phyloP scores from a whole-genome alignment of 2,329 filamentous ascomycete genomes.

The Balansia obtecta region DNA sequence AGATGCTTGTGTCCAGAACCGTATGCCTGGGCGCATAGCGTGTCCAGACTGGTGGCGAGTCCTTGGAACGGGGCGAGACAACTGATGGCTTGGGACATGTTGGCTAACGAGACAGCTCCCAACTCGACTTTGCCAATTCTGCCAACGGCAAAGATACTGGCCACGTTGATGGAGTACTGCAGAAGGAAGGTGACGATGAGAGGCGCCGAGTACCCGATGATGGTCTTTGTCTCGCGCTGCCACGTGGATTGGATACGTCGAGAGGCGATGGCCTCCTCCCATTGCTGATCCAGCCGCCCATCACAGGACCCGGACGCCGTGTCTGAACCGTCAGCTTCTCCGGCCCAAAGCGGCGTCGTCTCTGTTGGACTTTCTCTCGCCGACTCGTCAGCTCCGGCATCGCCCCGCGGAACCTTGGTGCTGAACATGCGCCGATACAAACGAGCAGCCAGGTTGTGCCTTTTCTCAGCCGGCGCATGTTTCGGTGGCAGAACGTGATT shows the following conservation, averaged over 20 bases:
- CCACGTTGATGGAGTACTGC: constrained; percentile 75
- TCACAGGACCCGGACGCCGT: constrained; percentile 35
- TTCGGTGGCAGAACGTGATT: constrained; percentile 55
- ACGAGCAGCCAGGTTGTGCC: constrained; percentile 22
- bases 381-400: constrained; percentile 27
- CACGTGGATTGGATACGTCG: constrained; percentile 82
- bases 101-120: constrained; percentile 34
- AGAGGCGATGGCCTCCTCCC: constrained; percentile 72
- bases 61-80: constrained; percentile 70
- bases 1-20: constrained; percentile 82
- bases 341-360: constrained; percentile 27
- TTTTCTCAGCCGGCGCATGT: constrained; percentile 23
- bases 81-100: constrained; percentile 71
- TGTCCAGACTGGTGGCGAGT: constrained; percentile 83
- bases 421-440: constrained; percentile 41
- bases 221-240: constrained; percentile 76
- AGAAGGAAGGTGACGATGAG: constrained; percentile 61
- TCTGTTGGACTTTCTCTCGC: constrained; percentile 22
- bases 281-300: constrained; percentile 50
- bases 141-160: constrained; percentile 68
- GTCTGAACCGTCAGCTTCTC: constrained; percentile 3
- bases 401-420: constrained; percentile 33
- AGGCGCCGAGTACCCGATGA: constrained; percentile 58
- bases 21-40: constrained; percentile 86
- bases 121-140: constrained; percentile 54